Evolutionary conservation across 2,329 filamentous ascomycete species (phyloP).

Genomic region (Penicillium capsulatum): DNA sequence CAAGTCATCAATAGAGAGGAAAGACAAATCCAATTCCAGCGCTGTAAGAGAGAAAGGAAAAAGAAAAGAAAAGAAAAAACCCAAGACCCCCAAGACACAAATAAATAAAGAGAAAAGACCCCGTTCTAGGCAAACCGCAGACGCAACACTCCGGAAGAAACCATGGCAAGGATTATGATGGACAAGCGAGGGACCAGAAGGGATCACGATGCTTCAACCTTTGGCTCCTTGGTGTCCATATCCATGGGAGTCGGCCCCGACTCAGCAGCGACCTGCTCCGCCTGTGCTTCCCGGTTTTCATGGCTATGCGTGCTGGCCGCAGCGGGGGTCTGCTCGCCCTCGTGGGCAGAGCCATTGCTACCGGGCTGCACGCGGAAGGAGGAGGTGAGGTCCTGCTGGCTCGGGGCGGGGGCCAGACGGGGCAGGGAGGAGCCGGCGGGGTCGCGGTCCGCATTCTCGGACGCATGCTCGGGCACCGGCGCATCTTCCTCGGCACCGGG

Average conservation of each 20-base stretch:
- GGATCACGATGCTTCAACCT: constrained; percentile 27
- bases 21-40: constrained; percentile 9
- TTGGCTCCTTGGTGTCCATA: constrained; percentile 35
- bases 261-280: constrained; percentile 16
- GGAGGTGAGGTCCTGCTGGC: constrained; percentile 37
- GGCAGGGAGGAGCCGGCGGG: constrained; percentile 26
- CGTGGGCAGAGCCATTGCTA: constrained; percentile 25
- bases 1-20: constrained; percentile 1
- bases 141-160: constrained; percentile 5
- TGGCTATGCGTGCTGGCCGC: constrained; percentile 11
- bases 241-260: constrained; percentile 35
- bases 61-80: constrained; percentile 3
- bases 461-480: constrained; percentile 17
- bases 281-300: constrained; percentile 11
- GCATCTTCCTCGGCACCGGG: constrained; percentile 25
- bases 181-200: not conserved
- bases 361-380: constrained; percentile 35
- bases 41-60: too few relatives aligned
- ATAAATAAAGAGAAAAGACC: constrained; percentile 7
- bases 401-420: constrained; percentile 33
- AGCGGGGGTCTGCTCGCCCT: constrained; percentile 22
- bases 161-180: constrained; percentile 9
- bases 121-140: not conserved
- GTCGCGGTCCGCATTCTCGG: constrained; percentile 19
- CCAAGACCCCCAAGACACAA: constrained; percentile 1